phyloP scores from a whole-genome alignment of 805 yeast genomes.

The Metschnikowia rubicola region DNA sequence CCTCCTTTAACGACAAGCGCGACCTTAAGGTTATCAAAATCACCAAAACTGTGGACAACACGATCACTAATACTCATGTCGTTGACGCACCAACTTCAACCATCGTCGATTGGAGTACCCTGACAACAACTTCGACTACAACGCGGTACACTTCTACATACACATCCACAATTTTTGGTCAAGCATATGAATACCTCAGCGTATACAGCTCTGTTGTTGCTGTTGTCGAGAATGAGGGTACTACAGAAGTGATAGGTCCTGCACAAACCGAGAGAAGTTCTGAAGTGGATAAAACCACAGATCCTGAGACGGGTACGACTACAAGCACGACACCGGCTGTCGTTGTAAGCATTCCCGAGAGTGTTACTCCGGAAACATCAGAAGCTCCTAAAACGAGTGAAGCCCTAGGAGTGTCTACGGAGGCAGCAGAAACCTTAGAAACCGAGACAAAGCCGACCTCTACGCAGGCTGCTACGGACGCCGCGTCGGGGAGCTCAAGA shows the following conservation, averaged over 20 bases:
- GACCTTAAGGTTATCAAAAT: constrained; percentile 28
- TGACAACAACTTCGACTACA: constrained; percentile 34
- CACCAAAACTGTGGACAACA: constrained; percentile 34
- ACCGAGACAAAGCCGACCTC: too few species aligned
- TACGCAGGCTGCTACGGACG: too few species aligned
- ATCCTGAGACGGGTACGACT: too few species aligned
- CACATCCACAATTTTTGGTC: constrained; percentile 40
- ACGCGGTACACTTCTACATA: constrained; percentile 44
- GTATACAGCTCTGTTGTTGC: constrained; percentile 4
- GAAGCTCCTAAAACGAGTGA: too few species aligned
- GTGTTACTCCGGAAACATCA: too few species aligned
- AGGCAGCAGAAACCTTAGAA: too few species aligned
- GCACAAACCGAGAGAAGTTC: background rate
- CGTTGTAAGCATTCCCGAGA: too few species aligned
- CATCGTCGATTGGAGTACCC: constrained; percentile 25
- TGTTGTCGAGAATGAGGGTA: background rate
- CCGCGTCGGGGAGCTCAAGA: too few species aligned
- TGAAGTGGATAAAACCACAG: too few species aligned
- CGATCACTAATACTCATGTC: constrained; percentile 31
- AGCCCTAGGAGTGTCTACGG: too few species aligned
- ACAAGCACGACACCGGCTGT: too few species aligned
- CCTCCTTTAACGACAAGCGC: constrained; percentile 11
- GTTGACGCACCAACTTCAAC: constrained; percentile 32
- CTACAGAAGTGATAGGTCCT: background rate
- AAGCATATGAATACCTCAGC: constrained; percentile 30